Evolutionary conservation across 768 basidiomycete species (phyloP).

Genomic region (Auricularia auricula-judae): DNA sequence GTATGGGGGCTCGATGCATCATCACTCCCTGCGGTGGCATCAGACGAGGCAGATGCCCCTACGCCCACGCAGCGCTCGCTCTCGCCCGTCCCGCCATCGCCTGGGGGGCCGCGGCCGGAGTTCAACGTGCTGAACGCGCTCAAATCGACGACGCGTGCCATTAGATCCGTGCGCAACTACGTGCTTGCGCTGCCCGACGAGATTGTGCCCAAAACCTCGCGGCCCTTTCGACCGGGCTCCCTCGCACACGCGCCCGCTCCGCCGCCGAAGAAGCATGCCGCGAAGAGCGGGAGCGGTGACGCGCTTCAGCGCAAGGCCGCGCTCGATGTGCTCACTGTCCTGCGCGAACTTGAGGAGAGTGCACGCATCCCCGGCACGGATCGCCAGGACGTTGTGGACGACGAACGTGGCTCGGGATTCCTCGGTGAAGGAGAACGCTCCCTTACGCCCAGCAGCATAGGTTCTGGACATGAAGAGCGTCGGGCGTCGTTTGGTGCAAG

Average conservation of each 20-base stretch:
- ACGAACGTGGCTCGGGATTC: slow-evolving; percentile 29
- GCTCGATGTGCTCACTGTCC: slow-evolving; percentile 68
- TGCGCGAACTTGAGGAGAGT: slow-evolving; percentile 72
- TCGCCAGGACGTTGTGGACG: slow-evolving; percentile 76
- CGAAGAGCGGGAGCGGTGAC: slow-evolving; percentile 29
- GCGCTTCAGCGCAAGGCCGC: slow-evolving; percentile 64
- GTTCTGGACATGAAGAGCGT: slow-evolving; percentile 30
- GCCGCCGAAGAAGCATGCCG: slow-evolving; percentile 25
- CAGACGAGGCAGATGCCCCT: neutral
- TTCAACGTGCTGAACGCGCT: slow-evolving; percentile 62
- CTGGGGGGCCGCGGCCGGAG: slow-evolving; percentile 1
- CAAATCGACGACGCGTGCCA: slow-evolving; percentile 67
- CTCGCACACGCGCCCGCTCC: slow-evolving; percentile 19
- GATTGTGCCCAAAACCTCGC: slow-evolving; percentile 33
- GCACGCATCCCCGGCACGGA: slow-evolving; percentile 66
- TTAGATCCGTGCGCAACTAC: slow-evolving; percentile 78
- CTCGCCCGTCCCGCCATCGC: slow-evolving; percentile 1
- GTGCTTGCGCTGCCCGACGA: slow-evolving; percentile 74
- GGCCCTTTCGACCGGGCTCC: slow-evolving; percentile 40
- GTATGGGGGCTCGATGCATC: slow-evolving; percentile 44
- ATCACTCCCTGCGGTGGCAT: neutral
- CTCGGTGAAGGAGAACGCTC: slow-evolving; percentile 7
- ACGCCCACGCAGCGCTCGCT: neutral
- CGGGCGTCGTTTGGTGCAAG: slow-evolving; percentile 44
- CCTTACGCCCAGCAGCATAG: slow-evolving; percentile 8